These are phyloP conservation scores for Phenoliferia sp. DNA, from an alignment of 1,284 basidiomycete species.

Conservation along the genomic window DNA sequence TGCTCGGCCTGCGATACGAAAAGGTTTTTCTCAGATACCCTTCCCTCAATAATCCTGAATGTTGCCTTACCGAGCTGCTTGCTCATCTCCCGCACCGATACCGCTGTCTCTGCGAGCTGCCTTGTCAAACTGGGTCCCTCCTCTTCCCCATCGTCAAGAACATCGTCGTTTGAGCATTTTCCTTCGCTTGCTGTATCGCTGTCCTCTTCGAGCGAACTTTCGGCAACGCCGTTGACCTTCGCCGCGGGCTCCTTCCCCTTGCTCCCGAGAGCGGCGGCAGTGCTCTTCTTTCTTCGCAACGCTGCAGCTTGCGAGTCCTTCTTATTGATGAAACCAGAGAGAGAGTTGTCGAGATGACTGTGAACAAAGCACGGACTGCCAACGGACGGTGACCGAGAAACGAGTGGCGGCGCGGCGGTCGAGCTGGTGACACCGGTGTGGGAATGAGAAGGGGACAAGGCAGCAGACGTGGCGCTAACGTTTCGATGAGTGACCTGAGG, in stretches of 20 bases:
- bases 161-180: constrained; percentile 14
- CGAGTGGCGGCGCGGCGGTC: not conserved
- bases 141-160: constrained; percentile 54
- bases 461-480: not conserved
- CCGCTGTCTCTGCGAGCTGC: constrained; percentile 93
- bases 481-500: not conserved
- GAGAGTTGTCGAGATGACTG: constrained; percentile 71
- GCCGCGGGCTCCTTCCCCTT: not conserved
- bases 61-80: constrained; percentile 80
- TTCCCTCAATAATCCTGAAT: not conserved
- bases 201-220: constrained; percentile 6
- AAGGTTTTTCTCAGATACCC: not conserved
- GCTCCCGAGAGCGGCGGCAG: not conserved
- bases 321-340: constrained; percentile 60
- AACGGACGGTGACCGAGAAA: not conserved
- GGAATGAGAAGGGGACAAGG: not conserved
- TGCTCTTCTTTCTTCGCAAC: not conserved
- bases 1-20: constrained; percentile 63
- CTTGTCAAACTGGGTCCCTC: constrained; percentile 64
- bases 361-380: constrained; percentile 63
- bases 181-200: constrained; percentile 19
- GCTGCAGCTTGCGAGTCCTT: constrained; percentile 1
- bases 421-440: not conserved
- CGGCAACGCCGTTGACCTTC: constrained; percentile 4
- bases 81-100: constrained; percentile 96